Evolutionary conservation across 768 basidiomycete genomes (phyloP).

Genomic region (Tricholoma furcatifolium): DNA sequence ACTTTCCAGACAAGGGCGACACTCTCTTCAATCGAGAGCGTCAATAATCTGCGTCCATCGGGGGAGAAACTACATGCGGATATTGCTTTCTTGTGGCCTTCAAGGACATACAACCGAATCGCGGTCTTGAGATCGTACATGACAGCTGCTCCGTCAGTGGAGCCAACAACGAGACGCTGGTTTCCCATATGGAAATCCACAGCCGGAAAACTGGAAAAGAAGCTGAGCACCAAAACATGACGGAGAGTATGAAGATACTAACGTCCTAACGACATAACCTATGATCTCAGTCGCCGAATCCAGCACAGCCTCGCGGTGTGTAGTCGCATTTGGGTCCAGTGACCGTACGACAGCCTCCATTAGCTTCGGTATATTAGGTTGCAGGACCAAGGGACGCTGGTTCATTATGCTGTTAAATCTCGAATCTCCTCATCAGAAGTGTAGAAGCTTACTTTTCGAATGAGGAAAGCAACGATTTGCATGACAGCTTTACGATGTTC

Average conservation of each 20-base stretch:
- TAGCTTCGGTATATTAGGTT: conserved; percentile 78
- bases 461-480: conserved; percentile 91
- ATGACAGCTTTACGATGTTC: conserved; percentile 85
- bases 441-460: conserved; percentile 69
- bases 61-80: conserved; percentile 91
- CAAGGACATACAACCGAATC: conserved; percentile 91
- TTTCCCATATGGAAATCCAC: conserved; percentile 90
- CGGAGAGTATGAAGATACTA: conserved; percentile 21
- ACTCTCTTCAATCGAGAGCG: conserved; percentile 82
- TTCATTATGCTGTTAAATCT: neutral
- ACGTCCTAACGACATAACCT: conserved; percentile 94
- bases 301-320: conserved; percentile 78
- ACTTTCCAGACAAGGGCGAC: conserved; percentile 94
- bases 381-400: conserved; percentile 82
- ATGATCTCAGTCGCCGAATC: conserved; percentile 94
- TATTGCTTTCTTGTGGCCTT: conserved; percentile 81
- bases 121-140: conserved; percentile 98
- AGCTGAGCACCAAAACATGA: neutral
- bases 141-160: conserved; percentile 88
- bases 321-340: conserved; percentile 83
- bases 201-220: conserved; percentile 68
- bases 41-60: conserved; percentile 87
- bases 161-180: conserved; percentile 91
- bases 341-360: conserved; percentile 97
- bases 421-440: neutral